Evolutionary conservation across 1,284 basidiomycete species (phyloP).

Genomic region (Porodaedalea pini): DNA sequence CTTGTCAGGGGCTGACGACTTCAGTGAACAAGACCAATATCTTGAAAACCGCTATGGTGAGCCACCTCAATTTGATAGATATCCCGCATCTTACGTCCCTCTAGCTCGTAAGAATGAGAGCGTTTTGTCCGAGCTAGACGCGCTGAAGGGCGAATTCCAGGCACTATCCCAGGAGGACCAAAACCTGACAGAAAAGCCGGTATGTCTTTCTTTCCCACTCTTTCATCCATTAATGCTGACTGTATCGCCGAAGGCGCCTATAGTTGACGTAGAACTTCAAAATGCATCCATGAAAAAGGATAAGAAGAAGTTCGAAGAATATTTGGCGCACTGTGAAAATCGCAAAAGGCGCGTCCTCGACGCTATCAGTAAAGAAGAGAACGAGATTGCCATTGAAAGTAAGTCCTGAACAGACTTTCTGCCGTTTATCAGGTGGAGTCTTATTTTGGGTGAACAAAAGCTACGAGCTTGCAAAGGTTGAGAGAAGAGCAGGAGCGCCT

Average conservation of each 20-base stretch:
- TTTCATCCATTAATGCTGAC: conserved; percentile 15
- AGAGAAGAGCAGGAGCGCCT: conserved; percentile 62
- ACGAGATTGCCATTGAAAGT: conserved; percentile 47
- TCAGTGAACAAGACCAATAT: conserved; percentile 62
- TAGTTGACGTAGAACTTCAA: conserved; percentile 55
- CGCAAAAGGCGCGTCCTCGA: conserved; percentile 61
- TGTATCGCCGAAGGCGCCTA: conserved; percentile 50
- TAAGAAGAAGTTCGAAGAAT: conserved; percentile 66
- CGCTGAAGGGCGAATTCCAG: conserved; percentile 44
- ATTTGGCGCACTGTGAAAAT: conserved; percentile 58
- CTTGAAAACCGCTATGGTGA: conserved; percentile 75
- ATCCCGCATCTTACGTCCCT: not conserved
- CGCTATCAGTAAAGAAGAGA: conserved; percentile 58
- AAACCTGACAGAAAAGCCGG: conserved; percentile 56
- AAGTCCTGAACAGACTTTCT: conserved; percentile 11
- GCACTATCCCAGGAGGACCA: conserved; percentile 51
- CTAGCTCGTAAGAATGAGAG: conserved; percentile 65
- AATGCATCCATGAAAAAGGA: conserved; percentile 58
- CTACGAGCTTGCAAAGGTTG: conserved; percentile 53
- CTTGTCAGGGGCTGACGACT: conserved; percentile 68
- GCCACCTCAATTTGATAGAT: conserved; percentile 24
- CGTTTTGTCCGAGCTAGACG: conserved; percentile 58
- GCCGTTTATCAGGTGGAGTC: conserved; percentile 8
- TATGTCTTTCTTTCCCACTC: conserved; percentile 30
- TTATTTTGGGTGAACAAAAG: conserved; percentile 33